A percentile compares a stretch with the other conserved stretches of the same genome.
These are phyloP conservation scores for Backusella sp. DNA, from an alignment of 192 early-diverging fungal species.

Conservation along the genomic window DNA sequence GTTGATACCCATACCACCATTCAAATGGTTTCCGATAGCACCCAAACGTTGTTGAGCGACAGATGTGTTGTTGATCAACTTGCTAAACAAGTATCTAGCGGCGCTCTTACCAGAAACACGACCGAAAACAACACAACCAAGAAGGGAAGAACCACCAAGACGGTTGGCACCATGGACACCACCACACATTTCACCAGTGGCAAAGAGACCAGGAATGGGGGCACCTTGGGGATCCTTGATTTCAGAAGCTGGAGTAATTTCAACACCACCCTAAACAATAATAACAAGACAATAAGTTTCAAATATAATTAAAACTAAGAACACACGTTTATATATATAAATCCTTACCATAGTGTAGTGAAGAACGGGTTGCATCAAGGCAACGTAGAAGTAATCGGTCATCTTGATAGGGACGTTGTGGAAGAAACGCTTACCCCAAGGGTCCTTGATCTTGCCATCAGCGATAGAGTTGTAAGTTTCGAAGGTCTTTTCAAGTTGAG, in stretches of 20 bases:
- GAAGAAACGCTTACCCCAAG: slow-evolving; percentile 72
- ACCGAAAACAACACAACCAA: slow-evolving; percentile 95
- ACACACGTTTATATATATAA: background rate
- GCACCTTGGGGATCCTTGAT: slow-evolving; percentile 54
- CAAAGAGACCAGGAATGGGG: slow-evolving; percentile 81
- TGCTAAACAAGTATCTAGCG: slow-evolving; percentile 50
- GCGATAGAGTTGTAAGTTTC: slow-evolving; percentile 60
- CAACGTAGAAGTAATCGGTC: slow-evolving; percentile 62
- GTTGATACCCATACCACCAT: slow-evolving; percentile 62
- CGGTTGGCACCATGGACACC: slow-evolving; percentile 97
- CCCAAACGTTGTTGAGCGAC: slow-evolving; percentile 61
- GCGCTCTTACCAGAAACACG: slow-evolving; percentile 85
- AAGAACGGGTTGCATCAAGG: slow-evolving; percentile 74
- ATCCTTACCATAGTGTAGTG: slow-evolving; percentile 79
- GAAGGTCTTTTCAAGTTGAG: slow-evolving; percentile 54
- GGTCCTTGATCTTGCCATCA: slow-evolving; percentile 54
- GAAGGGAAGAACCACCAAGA: slow-evolving; percentile 89
- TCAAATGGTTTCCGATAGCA: slow-evolving; percentile 63
- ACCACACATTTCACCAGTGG: slow-evolving; percentile 92
- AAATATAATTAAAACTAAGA: slow-evolving; percentile 24
- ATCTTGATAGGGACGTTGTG: slow-evolving; percentile 55
- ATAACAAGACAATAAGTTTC: slow-evolving; percentile 23
- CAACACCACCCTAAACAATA: slow-evolving; percentile 68
- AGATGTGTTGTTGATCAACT: slow-evolving; percentile 44
- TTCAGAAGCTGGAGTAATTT: slow-evolving; percentile 70